Evolutionary conservation across 225 moss, liverwort and hornwort genomes (phyloP).

Genomic region (Rhytidiadelphus loreus): DNA sequence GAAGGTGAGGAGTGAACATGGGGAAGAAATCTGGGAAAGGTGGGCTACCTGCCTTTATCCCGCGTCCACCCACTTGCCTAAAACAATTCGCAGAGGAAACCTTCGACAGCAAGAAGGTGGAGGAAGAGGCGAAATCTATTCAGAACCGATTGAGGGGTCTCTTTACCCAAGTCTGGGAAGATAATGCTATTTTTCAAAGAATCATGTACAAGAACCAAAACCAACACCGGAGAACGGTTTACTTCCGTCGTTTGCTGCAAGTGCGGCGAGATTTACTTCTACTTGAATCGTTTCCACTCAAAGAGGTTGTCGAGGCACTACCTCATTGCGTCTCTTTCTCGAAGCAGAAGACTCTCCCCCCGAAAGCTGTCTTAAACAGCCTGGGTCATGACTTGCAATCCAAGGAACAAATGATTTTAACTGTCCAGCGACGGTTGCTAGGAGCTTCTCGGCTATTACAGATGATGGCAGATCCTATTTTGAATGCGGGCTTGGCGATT

Average conservation of each 20-base stretch:
- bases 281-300: slow-evolving; percentile 30
- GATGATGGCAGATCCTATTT: slow-evolving; percentile 62
- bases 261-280: slow-evolving; percentile 67
- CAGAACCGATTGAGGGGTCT: slow-evolving; percentile 48
- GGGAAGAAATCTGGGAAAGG: slow-evolving; percentile 20
- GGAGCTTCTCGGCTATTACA: slow-evolving; percentile 63
- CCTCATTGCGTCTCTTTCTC: slow-evolving; percentile 14
- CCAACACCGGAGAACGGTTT: slow-evolving; percentile 76
- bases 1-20: background rate
- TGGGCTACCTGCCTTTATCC: background rate
- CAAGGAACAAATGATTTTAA: slow-evolving; percentile 7
- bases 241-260: slow-evolving; percentile 71
- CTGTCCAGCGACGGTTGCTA: slow-evolving; percentile 35
- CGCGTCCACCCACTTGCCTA: slow-evolving; percentile 53
- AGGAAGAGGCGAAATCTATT: slow-evolving; percentile 36
- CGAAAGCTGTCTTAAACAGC: slow-evolving; percentile 1
- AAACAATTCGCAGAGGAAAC: background rate
- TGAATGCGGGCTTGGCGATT: slow-evolving; percentile 51
- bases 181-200: slow-evolving; percentile 61
- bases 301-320: slow-evolving; percentile 14
- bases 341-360: background rate
- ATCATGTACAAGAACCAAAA: slow-evolving; percentile 96
- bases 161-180: slow-evolving; percentile 54
- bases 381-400: background rate
- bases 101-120: slow-evolving; percentile 9